Percentiles rank a stretch among this genome's conserved stretches.
Evolutionary conservation across 345 rosid genomes (phyloP).

Genomic region (Arabidopsis suecica): DNA sequence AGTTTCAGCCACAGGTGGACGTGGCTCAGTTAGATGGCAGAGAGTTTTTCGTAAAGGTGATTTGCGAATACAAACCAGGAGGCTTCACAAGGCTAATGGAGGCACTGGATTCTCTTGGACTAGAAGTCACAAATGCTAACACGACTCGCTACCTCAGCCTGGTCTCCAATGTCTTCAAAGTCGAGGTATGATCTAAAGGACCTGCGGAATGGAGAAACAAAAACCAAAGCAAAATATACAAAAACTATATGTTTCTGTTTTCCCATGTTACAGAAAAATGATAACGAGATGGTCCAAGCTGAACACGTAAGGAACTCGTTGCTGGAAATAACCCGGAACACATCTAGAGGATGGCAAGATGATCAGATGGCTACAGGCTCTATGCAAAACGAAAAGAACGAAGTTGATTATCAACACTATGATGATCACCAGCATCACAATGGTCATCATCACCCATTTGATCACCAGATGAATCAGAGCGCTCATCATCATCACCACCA

Average conservation of each 20-base stretch:
- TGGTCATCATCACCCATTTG: conserved; percentile 48
- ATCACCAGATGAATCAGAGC: conserved; percentile 46
- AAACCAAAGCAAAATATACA: conserved; percentile 18
- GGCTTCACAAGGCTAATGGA: conserved; percentile 86
- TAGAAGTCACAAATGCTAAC: conserved; percentile 86
- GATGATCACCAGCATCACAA: conserved; percentile 48
- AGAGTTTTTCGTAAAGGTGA: conserved; percentile 87
- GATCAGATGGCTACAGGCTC: conserved; percentile 52
- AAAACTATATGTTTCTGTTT: conserved; percentile 5
- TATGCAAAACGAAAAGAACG: conserved; percentile 48
- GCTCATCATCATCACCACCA: conserved; percentile 51
- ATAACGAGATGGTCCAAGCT: conserved; percentile 75
- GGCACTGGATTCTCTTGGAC: conserved; percentile 81
- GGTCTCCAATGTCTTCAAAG: conserved; percentile 87
- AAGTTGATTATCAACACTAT: conserved; percentile 49
- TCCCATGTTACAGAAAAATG: conserved; percentile 63
- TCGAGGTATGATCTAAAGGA: conserved; percentile 60
- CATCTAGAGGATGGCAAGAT: conserved; percentile 56
- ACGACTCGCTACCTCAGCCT: conserved; percentile 76
- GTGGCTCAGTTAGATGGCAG: conserved; percentile 85
- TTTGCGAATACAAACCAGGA: conserved; percentile 83
- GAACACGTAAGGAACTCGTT: conserved; percentile 79
- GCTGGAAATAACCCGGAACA: conserved; percentile 72
- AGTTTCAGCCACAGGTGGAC: conserved; percentile 82
- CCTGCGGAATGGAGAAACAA: conserved; percentile 11